A percentile compares a stretch with the other conserved stretches of the same genome.
Evolutionary conservation across 148 eudicot species (phyloP).

Genomic region (Polygonum aviculare): DNA sequence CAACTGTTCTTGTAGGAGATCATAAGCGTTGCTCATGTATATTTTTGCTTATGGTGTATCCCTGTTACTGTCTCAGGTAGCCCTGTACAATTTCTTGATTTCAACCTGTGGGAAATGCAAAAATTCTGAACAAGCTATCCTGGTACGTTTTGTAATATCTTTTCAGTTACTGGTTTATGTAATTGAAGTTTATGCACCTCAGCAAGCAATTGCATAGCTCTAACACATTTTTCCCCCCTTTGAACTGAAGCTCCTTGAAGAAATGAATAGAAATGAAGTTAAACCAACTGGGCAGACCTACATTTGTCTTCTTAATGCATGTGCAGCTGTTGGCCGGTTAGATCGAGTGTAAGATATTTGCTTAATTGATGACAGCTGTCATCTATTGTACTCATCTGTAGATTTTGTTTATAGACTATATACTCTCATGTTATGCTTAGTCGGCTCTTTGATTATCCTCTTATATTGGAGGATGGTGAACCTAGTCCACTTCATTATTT

Average conservation of each 20-base stretch:
- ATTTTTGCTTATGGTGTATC: not conserved
- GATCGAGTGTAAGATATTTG: slow-evolving; percentile 68
- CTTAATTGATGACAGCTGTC: slow-evolving; percentile 7
- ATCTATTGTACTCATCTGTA: not conserved
- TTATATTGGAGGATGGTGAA: not conserved
- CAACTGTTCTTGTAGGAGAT: not conserved
- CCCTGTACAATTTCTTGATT: slow-evolving; percentile 76
- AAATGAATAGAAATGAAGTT: slow-evolving; percentile 89
- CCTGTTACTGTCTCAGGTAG: slow-evolving; percentile 35
- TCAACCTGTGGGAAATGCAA: slow-evolving; percentile 79
- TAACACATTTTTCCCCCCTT: slow-evolving; percentile 12
- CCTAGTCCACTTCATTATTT: not conserved
- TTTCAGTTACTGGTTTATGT: slow-evolving; percentile 3
- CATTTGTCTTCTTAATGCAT: slow-evolving; percentile 86
- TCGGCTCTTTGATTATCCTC: not conserved
- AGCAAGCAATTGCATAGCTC: not conserved
- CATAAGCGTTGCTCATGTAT: not conserved
- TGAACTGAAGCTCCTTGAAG: slow-evolving; percentile 63
- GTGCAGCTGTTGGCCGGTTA: slow-evolving; percentile 73
- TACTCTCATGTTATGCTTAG: not conserved
- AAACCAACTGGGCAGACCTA: slow-evolving; percentile 90
- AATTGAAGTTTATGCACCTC: not conserved
- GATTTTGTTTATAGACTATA: not conserved
- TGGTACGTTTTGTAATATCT: slow-evolving; percentile 24
- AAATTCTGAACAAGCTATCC: slow-evolving; percentile 60